phyloP scores from a whole-genome alignment of 1,139 yeast species.

The Sugiyamaella pinicola region DNA sequence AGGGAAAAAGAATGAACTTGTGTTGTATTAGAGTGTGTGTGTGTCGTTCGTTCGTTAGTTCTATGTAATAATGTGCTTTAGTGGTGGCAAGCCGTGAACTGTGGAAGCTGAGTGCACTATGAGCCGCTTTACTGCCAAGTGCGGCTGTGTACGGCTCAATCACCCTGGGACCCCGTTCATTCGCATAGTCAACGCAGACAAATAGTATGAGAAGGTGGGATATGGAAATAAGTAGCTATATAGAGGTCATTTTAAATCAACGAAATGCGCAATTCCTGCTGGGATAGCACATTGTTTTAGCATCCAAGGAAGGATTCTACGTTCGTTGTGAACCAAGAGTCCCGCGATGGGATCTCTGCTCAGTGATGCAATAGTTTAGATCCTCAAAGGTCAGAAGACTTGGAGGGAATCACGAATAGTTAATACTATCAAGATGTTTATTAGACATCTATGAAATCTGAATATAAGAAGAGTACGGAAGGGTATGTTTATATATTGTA shows the following conservation, averaged over 20 bases:
- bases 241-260: too few relatives aligned
- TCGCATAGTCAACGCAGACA: too few relatives aligned
- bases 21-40: not conserved
- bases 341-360: not conserved
- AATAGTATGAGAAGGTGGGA: too few relatives aligned
- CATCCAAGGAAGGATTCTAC: too few relatives aligned
- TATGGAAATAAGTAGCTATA: too few relatives aligned
- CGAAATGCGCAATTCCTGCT: too few relatives aligned
- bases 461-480: not conserved
- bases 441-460: not conserved
- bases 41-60: not conserved
- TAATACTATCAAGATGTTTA: not conserved
- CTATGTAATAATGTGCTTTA: not conserved
- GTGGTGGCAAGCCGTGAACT: not conserved
- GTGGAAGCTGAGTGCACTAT: not conserved
- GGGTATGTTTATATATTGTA: not conserved
- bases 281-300: too few relatives aligned
- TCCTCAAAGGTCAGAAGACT: not conserved
- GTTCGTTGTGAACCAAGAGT: not conserved
- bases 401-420: not conserved
- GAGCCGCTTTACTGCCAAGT: too few relatives aligned
- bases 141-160: too few relatives aligned
- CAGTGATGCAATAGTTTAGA: not conserved
- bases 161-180: too few relatives aligned
- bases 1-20: not conserved